Evolutionary conservation across 768 basidiomycete species (phyloP).

Genomic region (Lactarius hengduanensis): DNA sequence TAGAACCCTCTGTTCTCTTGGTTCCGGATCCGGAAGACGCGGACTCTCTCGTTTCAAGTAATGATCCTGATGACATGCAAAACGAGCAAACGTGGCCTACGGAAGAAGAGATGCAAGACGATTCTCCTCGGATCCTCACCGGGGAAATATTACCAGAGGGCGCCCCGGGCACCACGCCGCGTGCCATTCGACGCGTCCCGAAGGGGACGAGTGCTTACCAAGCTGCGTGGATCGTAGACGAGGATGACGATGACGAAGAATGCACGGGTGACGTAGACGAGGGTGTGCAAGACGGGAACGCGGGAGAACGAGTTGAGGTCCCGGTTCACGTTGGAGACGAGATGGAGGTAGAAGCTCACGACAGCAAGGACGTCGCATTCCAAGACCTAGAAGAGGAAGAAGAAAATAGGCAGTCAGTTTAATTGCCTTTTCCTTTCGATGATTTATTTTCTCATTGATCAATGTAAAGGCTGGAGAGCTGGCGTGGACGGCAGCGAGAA

Average conservation of each 20-base stretch:
- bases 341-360: conserved; percentile 45
- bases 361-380: conserved; percentile 55
- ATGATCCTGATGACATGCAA: conserved; percentile 83
- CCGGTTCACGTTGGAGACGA: conserved; percentile 50
- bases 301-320: conserved; percentile 59
- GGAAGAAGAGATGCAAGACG: conserved; percentile 84
- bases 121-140: conserved; percentile 29
- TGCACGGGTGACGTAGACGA: conserved; percentile 35
- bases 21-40: conserved; percentile 63
- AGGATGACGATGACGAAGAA: conserved; percentile 49
- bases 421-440: not conserved
- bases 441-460: conserved; percentile 17
- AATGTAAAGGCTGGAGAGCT: conserved; percentile 55
- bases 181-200: conserved; percentile 75
- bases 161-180: conserved; percentile 70
- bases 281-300: conserved; percentile 41
- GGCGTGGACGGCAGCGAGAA: conserved; percentile 68
- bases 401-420: conserved; percentile 79
- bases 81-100: conserved; percentile 99
- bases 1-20: conserved; percentile 63
- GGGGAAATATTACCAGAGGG: conserved; percentile 59
- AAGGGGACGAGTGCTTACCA: conserved; percentile 98
- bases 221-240: conserved; percentile 93
- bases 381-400: conserved; percentile 81
- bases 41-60: conserved; percentile 84